Conservation (phyloP, 2,329 filamentous ascomycete genomes). For the Fusarium haematococcum region DNA sequence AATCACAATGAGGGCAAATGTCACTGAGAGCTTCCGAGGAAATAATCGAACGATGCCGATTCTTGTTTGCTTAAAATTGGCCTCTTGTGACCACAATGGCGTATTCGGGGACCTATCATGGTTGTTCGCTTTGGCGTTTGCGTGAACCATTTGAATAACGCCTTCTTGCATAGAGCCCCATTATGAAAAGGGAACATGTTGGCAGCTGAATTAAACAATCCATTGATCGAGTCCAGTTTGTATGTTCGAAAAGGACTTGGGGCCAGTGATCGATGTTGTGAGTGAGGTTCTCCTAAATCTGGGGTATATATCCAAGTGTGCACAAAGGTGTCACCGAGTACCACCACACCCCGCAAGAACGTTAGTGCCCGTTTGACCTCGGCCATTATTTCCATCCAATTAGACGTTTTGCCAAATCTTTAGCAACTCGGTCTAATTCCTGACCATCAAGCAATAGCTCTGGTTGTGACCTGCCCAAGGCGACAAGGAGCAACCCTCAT, state of each 20-base stretch:
- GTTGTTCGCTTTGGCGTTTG: background rate
- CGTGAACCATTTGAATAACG: background rate
- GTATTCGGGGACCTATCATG: background rate
- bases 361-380: background rate
- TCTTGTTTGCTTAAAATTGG: background rate
- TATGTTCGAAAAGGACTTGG: background rate
- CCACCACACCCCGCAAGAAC: background rate
- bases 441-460: background rate
- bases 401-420: background rate
- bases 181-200: background rate
- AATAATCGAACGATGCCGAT: background rate
- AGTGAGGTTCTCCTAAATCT: background rate
- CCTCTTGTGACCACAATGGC: background rate
- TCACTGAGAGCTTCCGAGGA: background rate
- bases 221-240: background rate
- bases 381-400: background rate
- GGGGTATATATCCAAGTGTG: background rate
- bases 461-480: background rate
- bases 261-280: constrained; percentile 1
- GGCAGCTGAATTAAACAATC: background rate
- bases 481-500: background rate
- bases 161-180: background rate
- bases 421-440: background rate
- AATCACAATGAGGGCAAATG: constrained; percentile 1
- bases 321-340: background rate